Percentiles rank a stretch among this genome's conserved stretches.
Evolutionary conservation across 2,329 filamentous ascomycete genomes (phyloP).

Genomic region (Lithohypha guttulata): DNA sequence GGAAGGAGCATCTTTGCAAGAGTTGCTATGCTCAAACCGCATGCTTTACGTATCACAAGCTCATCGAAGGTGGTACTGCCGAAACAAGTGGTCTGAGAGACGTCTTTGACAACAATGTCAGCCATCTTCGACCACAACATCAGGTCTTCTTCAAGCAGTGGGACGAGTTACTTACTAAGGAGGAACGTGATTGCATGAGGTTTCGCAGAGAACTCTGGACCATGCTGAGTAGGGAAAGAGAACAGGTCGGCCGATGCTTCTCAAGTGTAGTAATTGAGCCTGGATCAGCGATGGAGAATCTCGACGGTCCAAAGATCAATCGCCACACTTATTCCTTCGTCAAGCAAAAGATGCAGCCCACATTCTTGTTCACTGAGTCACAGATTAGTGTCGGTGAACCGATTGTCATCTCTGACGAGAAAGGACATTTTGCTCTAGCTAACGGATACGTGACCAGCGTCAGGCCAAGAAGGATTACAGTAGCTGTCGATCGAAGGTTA

Average conservation of each 20-base stretch:
- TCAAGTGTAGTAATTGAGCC: constrained; percentile 75
- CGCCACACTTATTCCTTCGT: constrained; percentile 77
- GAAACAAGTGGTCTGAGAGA: constrained; percentile 71
- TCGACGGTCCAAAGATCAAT: constrained; percentile 71
- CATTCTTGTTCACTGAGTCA: constrained; percentile 82
- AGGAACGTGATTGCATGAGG: constrained; percentile 82
- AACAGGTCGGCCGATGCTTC: constrained; percentile 83
- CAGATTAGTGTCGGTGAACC: constrained; percentile 81
- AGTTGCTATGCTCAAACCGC: constrained; percentile 82
- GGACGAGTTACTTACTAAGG: constrained; percentile 85
- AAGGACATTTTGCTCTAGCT: constrained; percentile 87
- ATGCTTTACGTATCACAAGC: constrained; percentile 88
- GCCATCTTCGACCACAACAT: constrained; percentile 63
- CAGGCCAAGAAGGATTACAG: constrained; percentile 63
- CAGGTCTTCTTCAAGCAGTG: constrained; percentile 85
- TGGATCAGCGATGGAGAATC: constrained; percentile 60
- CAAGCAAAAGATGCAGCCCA: constrained; percentile 51
- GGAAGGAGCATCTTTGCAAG: constrained; percentile 68
- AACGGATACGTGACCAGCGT: constrained; percentile 81
- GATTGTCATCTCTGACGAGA: constrained; percentile 90
- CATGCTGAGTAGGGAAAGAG: constrained; percentile 79
- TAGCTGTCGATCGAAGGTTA: constrained; percentile 80
- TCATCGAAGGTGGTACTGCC: constrained; percentile 72
- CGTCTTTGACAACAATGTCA: constrained; percentile 71
- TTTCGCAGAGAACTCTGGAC: constrained; percentile 89